These are phyloP conservation scores for Chaetomium sp. DNA, from an alignment of 2,329 filamentous ascomycete genomes.

Conservation along the genomic window DNA sequence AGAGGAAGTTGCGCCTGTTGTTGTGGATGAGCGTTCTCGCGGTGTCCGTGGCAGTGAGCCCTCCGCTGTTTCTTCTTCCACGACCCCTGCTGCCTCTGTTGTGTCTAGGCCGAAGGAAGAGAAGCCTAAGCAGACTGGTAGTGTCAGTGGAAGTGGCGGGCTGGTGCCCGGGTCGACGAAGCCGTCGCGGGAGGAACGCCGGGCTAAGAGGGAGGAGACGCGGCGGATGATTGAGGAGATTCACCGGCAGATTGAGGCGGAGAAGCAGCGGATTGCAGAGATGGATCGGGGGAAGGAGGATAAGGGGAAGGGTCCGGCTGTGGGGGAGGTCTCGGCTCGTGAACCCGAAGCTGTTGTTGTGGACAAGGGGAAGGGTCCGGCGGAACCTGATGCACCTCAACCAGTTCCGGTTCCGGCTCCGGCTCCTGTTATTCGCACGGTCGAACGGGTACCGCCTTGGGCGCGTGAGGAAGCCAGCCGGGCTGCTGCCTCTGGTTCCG, in stretches of 20 bases:
- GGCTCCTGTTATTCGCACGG: constrained; percentile 36
- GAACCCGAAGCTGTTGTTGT: no score
- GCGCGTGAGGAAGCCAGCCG: constrained; percentile 25
- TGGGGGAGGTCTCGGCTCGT: no score
- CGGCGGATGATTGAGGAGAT: constrained; percentile 22
- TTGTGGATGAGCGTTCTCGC: constrained; percentile 17
- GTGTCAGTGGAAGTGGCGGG: background rate
- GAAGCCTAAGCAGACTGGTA: background rate
- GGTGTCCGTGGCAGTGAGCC: background rate
- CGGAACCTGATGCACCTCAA: no score
- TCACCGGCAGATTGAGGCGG: constrained; percentile 20
- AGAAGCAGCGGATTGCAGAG: constrained; percentile 20
- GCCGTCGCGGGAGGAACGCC: constrained; percentile 20
- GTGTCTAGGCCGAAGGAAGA: constrained; percentile 2
- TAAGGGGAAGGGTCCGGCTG: no score
- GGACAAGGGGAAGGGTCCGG: no score
- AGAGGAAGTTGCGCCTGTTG: constrained; percentile 17
- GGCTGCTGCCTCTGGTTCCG: constrained; percentile 19
- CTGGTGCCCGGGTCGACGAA: constrained; percentile 14
- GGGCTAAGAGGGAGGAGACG: constrained; percentile 19
- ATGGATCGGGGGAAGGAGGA: constrained; percentile 25
- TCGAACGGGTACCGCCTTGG: constrained; percentile 49
- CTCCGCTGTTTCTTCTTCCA: no score
- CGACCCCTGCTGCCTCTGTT: no score
- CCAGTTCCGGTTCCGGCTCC: constrained; percentile 41